phyloP scores from a whole-genome alignment of 164 flowering plant genomes.

The Pachysandra terminalis region DNA sequence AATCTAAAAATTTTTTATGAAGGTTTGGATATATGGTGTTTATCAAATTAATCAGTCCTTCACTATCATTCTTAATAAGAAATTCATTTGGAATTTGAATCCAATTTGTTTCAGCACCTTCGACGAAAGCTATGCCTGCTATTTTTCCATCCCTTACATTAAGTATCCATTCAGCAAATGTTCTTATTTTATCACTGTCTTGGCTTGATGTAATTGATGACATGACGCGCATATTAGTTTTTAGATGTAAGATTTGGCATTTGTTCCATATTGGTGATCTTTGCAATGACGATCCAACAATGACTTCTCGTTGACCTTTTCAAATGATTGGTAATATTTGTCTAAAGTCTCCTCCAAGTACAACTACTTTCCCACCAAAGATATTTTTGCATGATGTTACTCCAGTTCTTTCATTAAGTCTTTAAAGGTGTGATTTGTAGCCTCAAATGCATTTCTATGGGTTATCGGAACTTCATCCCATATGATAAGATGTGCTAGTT shows the following conservation, averaged over 20 bases:
- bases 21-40: neutral
- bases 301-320: neutral
- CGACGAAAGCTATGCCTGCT: neutral
- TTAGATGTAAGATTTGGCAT: neutral
- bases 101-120: neutral
- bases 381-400: neutral
- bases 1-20: neutral
- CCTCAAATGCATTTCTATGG: constrained; percentile 2
- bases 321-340: neutral
- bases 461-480: constrained; percentile 11
- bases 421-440: neutral
- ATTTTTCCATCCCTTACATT: neutral
- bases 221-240: neutral
- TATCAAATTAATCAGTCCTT: neutral
- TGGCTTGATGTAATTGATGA: neutral
- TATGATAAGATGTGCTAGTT: neutral
- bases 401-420: neutral
- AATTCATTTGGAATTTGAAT: neutral
- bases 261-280: neutral
- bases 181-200: neutral
- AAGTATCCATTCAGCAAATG: neutral
- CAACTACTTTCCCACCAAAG: neutral
- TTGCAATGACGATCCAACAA: neutral
- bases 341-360: neutral
- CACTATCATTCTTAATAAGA: neutral